A percentile compares a stretch with the other conserved stretches of the same genome.
phyloP scores from a whole-genome alignment of 495 filamentous ascomycete genomes.

The Halenospora varia region DNA sequence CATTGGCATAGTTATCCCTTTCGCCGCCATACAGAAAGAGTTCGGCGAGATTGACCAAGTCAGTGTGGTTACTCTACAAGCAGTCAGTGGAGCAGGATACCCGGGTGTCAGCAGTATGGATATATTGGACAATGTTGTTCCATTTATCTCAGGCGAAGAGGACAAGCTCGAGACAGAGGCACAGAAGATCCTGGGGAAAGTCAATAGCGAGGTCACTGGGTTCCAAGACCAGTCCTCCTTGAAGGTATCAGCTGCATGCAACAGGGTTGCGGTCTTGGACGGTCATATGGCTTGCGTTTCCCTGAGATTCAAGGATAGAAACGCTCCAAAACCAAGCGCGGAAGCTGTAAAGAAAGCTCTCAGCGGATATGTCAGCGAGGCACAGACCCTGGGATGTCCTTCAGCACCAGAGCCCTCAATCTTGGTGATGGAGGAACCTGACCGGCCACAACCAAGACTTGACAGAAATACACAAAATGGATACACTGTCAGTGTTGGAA shows the following conservation, averaged over 20 bases:
- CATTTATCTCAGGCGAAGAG: constrained; percentile 83
- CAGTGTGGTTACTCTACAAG: constrained; percentile 84
- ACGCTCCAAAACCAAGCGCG: constrained; percentile 40
- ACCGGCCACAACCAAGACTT: constrained; percentile 80
- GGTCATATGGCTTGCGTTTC: constrained; percentile 83
- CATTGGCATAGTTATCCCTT: constrained; percentile 84
- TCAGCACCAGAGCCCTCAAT: constrained; percentile 73
- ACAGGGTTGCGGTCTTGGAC: constrained; percentile 77
- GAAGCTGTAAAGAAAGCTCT: constrained; percentile 67
- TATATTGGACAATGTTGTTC: constrained; percentile 78
- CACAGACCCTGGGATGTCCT: constrained; percentile 67
- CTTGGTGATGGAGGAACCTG: constrained; percentile 71
- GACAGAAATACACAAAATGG: constrained; percentile 72
- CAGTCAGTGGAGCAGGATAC: constrained; percentile 75
- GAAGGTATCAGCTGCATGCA: constrained; percentile 74
- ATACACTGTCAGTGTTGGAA: constrained; percentile 78
- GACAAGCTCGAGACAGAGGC: constrained; percentile 85
- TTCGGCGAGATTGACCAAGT: constrained; percentile 73
- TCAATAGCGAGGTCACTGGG: constrained; percentile 61
- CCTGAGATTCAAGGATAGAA: constrained; percentile 54
- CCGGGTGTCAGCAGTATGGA: constrained; percentile 76
- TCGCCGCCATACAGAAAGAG: constrained; percentile 72
- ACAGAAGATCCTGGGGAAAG: constrained; percentile 72
- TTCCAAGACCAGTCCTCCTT: constrained; percentile 61
- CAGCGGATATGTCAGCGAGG: constrained; percentile 70